Base-by-base conservation (phyloP, 2,329 filamentous ascomycete species). In the Trematosphaeria pertusa region DNA sequence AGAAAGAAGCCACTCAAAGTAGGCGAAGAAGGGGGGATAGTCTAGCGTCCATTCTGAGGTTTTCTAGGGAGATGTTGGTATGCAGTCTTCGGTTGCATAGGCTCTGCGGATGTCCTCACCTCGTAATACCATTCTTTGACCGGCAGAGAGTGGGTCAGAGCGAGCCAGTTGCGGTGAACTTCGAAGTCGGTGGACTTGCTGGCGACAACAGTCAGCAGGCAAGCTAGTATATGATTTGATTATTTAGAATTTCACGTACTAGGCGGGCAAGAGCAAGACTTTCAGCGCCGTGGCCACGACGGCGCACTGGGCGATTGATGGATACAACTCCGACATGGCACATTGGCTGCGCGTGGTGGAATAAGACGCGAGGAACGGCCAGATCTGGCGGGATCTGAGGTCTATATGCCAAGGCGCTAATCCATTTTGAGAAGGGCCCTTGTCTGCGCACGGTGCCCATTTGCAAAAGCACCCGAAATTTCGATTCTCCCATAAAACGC, bases 41-140 rank as follows among this genome's bases (percentile, higher is more conserved):
- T 99, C 94, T 66, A 99, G 87, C 0, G 94, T 99, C 94, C 94
- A 99, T 90, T 97, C 91, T 48, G 94, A 99, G 2, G 92, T 96
- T 76, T 92, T 88, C 80, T 87, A 40, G 26, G 7, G 31, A 52
- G 37, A 65, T 52, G 63, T 52, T 24, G 45, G 33, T 4, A 20
- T 19, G 24, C 40, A 14, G 41, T 31, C 11, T 11, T 18, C 14
- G 21, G 17, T 17, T 8, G 26, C 5, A 30, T 19, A 6, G 5
- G 5, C 11, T 30, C 14, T 18, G 17, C 9, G 32, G 10, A 12
- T 9, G 11, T 43, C 38, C 52, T 55, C 67, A 86, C 84, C 75
- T 99, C 94, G 69, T 87, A 92, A 75, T 99, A 99, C 94, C 94
- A 99, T 59, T 95, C 81, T 72, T 88, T 85, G 39, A 92, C 75